Conservation (phyloP, 1,139 yeast genomes). For the Yamadazyma jaroonii region DNA sequence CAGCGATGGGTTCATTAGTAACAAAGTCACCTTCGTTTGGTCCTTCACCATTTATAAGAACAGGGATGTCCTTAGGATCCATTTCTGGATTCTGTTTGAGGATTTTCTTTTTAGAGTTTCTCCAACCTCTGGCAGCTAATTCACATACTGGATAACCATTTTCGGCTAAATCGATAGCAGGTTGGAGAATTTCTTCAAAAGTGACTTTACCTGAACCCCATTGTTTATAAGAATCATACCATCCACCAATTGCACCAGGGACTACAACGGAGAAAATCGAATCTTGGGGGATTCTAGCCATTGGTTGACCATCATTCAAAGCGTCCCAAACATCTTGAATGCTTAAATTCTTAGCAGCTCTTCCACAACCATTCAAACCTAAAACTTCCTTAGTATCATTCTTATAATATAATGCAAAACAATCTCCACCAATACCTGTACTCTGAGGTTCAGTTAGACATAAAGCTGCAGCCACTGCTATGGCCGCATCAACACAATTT, state of each 20-base stretch:
- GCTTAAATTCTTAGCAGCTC: constrained; percentile 53
- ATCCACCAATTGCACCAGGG: constrained; percentile 21
- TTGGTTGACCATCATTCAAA: constrained; percentile 39
- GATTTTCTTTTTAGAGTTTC: constrained; percentile 34
- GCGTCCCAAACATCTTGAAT: constrained; percentile 48
- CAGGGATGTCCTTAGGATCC: constrained; percentile 26
- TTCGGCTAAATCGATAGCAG: constrained; percentile 71
- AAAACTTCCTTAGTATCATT: constrained; percentile 47
- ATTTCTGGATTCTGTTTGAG: constrained; percentile 30
- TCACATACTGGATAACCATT: constrained; percentile 66
- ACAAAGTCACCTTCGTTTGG: constrained; percentile 65
- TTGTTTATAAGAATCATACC: constrained; percentile 48
- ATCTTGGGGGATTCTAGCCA: constrained; percentile 38
- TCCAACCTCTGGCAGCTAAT: constrained; percentile 57
- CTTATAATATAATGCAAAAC: constrained; percentile 64
- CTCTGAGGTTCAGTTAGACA: constrained; percentile 73
- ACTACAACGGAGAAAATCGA: constrained; percentile 43
- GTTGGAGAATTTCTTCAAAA: constrained; percentile 57
- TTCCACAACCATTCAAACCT: constrained; percentile 79
- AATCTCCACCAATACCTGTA: constrained; percentile 84
- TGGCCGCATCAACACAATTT: constrained; percentile 78
- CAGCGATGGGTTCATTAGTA: constrained; percentile 52
- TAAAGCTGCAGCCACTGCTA: constrained; percentile 75
- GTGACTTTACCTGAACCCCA: constrained; percentile 76
- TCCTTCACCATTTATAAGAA: constrained; percentile 28